phyloP scores from a whole-genome alignment of 75 land plant genomes.

The Ceratopteris richardii region DNA sequence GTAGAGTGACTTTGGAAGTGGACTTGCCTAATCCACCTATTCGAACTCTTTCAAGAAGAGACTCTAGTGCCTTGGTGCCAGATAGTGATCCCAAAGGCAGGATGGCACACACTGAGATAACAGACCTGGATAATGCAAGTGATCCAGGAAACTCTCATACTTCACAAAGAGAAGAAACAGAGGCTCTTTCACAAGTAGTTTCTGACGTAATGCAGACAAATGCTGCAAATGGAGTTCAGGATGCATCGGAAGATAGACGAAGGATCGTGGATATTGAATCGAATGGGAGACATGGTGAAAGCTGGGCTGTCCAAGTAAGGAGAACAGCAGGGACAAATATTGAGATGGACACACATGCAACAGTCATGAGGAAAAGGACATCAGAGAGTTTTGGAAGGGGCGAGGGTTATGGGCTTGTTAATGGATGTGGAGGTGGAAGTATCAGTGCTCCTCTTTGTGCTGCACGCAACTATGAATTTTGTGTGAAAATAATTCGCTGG shows the following conservation, averaged over 20 bases:
- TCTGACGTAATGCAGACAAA: not conserved
- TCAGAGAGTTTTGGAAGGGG: slow-evolving; percentile 6
- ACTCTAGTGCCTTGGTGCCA: not conserved
- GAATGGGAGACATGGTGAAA: slow-evolving; percentile 39
- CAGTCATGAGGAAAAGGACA: slow-evolving; percentile 24
- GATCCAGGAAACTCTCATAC: slow-evolving; percentile 34
- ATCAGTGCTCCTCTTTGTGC: slow-evolving; percentile 15
- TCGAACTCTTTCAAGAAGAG: not conserved
- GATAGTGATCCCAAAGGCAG: not conserved
- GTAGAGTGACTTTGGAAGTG: not conserved
- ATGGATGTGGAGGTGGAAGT: slow-evolving; percentile 9
- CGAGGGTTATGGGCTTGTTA: slow-evolving; percentile 22
- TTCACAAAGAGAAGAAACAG: slow-evolving; percentile 14
- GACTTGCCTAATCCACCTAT: not conserved
- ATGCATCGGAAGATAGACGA: slow-evolving; percentile 2
- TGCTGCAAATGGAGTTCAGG: not conserved
- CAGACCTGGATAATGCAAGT: slow-evolving; percentile 4
- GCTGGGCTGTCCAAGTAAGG: slow-evolving; percentile 20
- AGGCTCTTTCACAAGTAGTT: slow-evolving; percentile 8
- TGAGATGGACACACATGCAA: slow-evolving; percentile 26
- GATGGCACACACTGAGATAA: not conserved
- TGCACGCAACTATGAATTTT: slow-evolving; percentile 57
- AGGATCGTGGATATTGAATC: slow-evolving; percentile 26
- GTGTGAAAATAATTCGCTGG: slow-evolving; percentile 71
- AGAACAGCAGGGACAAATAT: slow-evolving; percentile 15